Evolutionary conservation across 257 asterid genomes (phyloP).

Genomic region (Fraxinus americana): DNA sequence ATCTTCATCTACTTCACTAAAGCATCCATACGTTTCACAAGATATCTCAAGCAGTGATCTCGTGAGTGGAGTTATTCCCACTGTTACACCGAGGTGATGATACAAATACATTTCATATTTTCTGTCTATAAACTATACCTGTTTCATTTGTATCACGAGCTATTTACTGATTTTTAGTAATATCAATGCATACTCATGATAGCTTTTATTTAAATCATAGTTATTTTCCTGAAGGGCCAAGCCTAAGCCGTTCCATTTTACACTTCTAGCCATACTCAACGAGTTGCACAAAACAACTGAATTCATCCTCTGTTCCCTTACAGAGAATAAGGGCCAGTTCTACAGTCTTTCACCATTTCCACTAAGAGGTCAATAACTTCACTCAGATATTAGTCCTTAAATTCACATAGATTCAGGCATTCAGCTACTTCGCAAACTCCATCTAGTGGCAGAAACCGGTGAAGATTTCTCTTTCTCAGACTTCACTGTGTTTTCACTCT

Average conservation of each 20-base stretch:
- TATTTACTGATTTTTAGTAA: not conserved
- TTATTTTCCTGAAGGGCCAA: not conserved
- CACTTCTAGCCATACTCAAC: too few species aligned
- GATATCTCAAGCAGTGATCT: conserved; percentile 73
- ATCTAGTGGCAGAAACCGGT: conserved; percentile 36
- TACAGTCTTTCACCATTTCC: not conserved
- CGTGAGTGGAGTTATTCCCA: conserved; percentile 56
- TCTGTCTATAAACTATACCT: not conserved
- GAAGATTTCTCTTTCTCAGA: conserved; percentile 33
- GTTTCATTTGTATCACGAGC: not conserved
- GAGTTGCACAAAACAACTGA: not conserved
- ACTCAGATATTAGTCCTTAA: not conserved
- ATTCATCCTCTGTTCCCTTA: not conserved
- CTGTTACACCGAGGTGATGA: conserved; percentile 60
- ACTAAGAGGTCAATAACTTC: not conserved
- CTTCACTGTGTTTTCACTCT: conserved; percentile 15
- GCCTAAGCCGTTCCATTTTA: too few species aligned
- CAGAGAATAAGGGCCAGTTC: not conserved
- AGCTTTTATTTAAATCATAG: not conserved
- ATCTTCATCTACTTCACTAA: conserved; percentile 44
- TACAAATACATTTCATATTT: not conserved
- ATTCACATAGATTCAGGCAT: not conserved
- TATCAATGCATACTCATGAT: not conserved
- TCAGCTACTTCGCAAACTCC: conserved; percentile 45
- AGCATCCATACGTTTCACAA: conserved; percentile 42